Conservation (phyloP, 345 rosid species). For the Populus ilicifolia region DNA sequence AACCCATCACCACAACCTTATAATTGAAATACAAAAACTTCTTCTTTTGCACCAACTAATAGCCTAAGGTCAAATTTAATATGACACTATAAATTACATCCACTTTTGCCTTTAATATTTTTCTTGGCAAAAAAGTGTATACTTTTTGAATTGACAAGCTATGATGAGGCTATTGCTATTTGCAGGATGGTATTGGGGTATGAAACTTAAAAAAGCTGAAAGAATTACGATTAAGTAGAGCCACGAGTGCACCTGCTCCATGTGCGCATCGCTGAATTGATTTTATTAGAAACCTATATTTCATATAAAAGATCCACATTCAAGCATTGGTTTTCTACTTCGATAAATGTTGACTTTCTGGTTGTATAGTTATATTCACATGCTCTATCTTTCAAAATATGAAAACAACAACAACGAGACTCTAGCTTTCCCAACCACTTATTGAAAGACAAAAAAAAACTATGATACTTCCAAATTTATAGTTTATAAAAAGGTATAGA, state of each 20-base stretch:
- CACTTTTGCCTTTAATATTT: background rate
- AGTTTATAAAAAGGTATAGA: background rate
- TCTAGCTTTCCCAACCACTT: background rate
- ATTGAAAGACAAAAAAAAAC: background rate
- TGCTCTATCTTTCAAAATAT: background rate
- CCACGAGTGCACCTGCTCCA: background rate
- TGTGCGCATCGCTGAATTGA: background rate
- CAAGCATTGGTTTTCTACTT: background rate
- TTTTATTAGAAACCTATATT: background rate
- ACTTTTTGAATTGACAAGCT: background rate
- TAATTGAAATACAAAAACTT: background rate
- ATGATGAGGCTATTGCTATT: background rate
- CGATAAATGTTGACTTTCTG: background rate
- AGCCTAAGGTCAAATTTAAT: background rate
- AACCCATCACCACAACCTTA: background rate
- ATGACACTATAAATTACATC: background rate
- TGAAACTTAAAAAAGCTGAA: background rate
- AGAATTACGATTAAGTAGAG: background rate
- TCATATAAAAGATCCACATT: background rate
- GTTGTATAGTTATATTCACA: background rate
- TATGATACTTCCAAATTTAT: background rate
- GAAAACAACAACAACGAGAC: background rate
- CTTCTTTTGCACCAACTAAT: background rate
- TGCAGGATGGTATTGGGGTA: background rate
- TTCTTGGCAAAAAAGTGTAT: background rate